Base-by-base conservation (phyloP, 2,329 filamentous ascomycete species). In the Colletotrichum sp. region DNA sequence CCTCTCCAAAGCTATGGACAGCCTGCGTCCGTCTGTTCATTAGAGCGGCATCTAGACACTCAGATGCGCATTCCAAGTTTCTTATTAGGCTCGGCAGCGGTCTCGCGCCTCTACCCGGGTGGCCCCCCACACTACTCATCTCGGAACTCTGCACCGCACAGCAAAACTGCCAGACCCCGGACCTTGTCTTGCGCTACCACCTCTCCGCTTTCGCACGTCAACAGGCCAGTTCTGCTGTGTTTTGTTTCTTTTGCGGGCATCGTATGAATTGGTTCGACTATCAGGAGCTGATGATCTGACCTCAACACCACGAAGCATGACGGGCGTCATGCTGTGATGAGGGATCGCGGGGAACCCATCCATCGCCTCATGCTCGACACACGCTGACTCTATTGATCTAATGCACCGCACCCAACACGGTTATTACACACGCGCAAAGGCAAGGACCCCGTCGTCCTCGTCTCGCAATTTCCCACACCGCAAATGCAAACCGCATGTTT, bases 191-290 rank as follows among this genome's bases (percentile, higher is more conserved):
- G 74, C 74, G 70, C 74, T 34, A 76, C 70, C 62, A 21, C 28
- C 60, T 59, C 70, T 73, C 73, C 73, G 73, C 73, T 76, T 57
- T 76, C 59, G 64, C 74, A 76, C 64, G 59, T 69, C 64, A 69
- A 73, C 49, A 65, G 67, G 39, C 71, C 64, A 69, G 64, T 60
- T 34, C 32, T 63, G 69, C 55, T 44, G 30, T 64, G 65, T 68
- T 68, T 64, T 76, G 69, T 63, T 72, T 69, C 73, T 64, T 72
- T 72, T 76, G 69, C 69, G 73, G 63, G 69, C 30, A 72, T 76
- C 69, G 69, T 76, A 75, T 39, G 63, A 49, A 76, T 55, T 59
- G 57, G 55, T 52, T 69, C 30, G 55, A 69, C 71, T 36, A 70
- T 70, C 57, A 70, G 67, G 57, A 73, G 71, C 57, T 64, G 71